Conservation (phyloP, 2,329 filamentous ascomycete genomes). For the Colletotrichum shisoi region DNA sequence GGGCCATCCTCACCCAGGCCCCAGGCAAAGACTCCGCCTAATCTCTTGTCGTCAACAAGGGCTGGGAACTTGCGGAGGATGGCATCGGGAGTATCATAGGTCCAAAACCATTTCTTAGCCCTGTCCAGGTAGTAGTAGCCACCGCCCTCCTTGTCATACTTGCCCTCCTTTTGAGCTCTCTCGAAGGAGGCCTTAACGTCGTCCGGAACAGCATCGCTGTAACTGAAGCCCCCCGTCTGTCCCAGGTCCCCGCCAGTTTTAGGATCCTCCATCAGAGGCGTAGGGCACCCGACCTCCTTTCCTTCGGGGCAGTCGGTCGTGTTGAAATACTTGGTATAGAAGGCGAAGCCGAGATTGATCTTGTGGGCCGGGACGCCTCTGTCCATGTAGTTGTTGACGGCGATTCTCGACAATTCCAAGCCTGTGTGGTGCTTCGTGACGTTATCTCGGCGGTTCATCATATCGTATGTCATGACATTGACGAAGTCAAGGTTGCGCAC, state of each 20-base stretch:
- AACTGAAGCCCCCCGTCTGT: constrained; percentile 67
- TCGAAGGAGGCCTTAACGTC: constrained; percentile 66
- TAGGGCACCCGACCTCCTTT: constrained; percentile 62
- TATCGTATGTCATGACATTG: constrained; percentile 74
- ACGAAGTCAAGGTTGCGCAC: constrained; percentile 68
- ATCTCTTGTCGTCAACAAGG: constrained; percentile 62
- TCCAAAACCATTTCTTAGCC: constrained; percentile 71
- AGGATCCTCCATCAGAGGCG: constrained; percentile 65
- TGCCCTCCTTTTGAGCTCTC: constrained; percentile 60
- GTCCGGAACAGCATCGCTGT: constrained; percentile 61
- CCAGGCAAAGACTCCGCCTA: constrained; percentile 80
- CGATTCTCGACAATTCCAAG: constrained; percentile 61
- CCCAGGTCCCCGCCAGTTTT: constrained; percentile 64
- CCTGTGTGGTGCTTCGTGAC: constrained; percentile 71
- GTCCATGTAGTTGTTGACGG: constrained; percentile 66
- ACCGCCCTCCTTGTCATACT: constrained; percentile 65
- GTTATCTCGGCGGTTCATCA: constrained; percentile 73
- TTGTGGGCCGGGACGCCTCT: constrained; percentile 61
- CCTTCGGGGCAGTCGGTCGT: constrained; percentile 54
- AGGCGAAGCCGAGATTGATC: constrained; percentile 71
- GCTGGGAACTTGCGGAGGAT: constrained; percentile 69
- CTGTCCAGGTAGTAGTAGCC: constrained; percentile 75
- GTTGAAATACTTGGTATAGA: constrained; percentile 71
- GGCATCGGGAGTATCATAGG: constrained; percentile 71
- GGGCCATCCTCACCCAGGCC: constrained; percentile 73